Evolutionary conservation across 345 rosid species (phyloP).

Genomic region (Lagerstroemia speciosa): DNA sequence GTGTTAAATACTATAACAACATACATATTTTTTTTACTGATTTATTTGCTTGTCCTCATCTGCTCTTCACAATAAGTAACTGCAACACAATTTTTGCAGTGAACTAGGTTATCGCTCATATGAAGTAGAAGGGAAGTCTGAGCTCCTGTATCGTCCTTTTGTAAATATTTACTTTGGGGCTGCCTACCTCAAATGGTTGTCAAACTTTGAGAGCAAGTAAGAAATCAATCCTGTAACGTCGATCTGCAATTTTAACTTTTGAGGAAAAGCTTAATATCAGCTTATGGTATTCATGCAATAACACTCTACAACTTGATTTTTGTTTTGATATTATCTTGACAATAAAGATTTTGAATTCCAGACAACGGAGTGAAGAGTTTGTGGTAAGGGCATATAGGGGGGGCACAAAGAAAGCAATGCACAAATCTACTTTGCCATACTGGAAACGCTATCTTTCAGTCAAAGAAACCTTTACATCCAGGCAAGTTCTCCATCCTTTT

Average conservation of each 20-base stretch:
- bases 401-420: constrained; percentile 71
- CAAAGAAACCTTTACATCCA: constrained; percentile 65
- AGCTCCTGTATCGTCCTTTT: constrained; percentile 70
- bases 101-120: constrained; percentile 54
- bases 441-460: constrained; percentile 80
- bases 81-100: constrained; percentile 29
- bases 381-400: constrained; percentile 74
- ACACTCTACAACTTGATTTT: neutral
- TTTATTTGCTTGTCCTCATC: neutral
- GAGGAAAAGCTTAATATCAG: neutral
- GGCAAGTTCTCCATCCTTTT: constrained; percentile 30
- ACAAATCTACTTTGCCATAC: constrained; percentile 73
- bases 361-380: constrained; percentile 86
- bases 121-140: constrained; percentile 45
- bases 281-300: neutral
- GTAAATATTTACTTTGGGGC: constrained; percentile 77
- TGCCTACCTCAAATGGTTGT: constrained; percentile 78
- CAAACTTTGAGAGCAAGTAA: constrained; percentile 60
- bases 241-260: neutral
- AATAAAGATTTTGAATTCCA: constrained; percentile 20
- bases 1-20: neutral
- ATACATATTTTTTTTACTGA: neutral
- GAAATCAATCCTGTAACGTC: constrained; percentile 4
- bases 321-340: constrained; percentile 11
- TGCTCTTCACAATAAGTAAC: constrained; percentile 2